Base-by-base conservation (phyloP, 73 alveolate genomes). In the Paraurostyla sp. region DNA sequence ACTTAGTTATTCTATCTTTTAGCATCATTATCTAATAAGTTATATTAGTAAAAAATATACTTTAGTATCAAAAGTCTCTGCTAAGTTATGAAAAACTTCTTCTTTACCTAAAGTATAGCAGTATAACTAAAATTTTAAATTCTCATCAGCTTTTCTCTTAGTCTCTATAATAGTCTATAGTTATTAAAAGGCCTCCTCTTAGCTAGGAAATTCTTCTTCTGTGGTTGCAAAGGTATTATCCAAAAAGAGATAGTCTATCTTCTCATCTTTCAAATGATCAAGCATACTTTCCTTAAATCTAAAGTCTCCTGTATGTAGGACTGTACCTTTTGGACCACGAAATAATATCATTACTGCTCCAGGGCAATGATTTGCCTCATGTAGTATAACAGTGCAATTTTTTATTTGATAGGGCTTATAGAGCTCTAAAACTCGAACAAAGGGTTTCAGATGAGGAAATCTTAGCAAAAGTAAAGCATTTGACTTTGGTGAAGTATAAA, bases 311-410 rank as follows among this genome's bases (percentile, higher is more conserved):
- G 89, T 78, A 27, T 78, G 89, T n/a, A 78, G 80, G 15, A 78
- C 80, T 0, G 11, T 78, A 0, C 89, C 89, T 52, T 51, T 51
- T 11, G 33, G 22, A 1, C 89, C 89, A 16, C 52, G 27, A 40
- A 78, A 35, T 51, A 78, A 51, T 7, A 78, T 36, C 78, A 78
- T 78, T 11, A 54, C 89, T 3, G 89, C 89, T 3, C 89, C 89
- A 51, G 89, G 89, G 45, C 89, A 78, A 41, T 78, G 89, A 52
- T 78, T 78, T 7, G 89, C 89, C 52, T 78, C 89, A 52, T 43
- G 27, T 0, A 78, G 50, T 18, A 25, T 78, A 25, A 78, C 89
- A 7, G 58, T 29, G 4, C 54, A 0, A 11, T 49, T 25, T 30
- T 78, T 54, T 6, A 78, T 78, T 32, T 33, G 49, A 60, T 78